Conservation (phyloP, 2,329 filamentous ascomycete species). For the Trichoderma atroviride region DNA sequence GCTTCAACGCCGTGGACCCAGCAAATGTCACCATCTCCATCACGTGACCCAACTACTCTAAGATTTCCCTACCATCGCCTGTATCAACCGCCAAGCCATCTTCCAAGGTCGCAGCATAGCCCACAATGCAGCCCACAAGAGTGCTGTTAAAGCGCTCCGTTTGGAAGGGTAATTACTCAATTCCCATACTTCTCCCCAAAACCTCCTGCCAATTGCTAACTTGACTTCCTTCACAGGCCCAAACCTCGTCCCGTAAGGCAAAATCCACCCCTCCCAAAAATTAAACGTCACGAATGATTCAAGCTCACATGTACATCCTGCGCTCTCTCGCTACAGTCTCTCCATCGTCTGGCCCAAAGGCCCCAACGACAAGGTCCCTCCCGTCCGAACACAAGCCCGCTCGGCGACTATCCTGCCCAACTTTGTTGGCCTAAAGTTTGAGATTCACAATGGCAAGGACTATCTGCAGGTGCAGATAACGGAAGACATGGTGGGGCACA, state of each 20-base stretch:
- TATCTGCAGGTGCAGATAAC: slow-evolving; percentile 84
- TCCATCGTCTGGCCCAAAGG: slow-evolving; percentile 65
- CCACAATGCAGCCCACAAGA: slow-evolving; percentile 69
- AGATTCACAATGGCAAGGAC: slow-evolving; percentile 87
- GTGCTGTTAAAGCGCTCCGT: slow-evolving; percentile 74
- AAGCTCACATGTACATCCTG: slow-evolving; percentile 19
- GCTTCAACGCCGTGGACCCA: background rate
- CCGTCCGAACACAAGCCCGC: slow-evolving; percentile 85
- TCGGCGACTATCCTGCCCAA: slow-evolving; percentile 88
- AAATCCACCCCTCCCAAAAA: background rate
- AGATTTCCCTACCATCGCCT: slow-evolving; percentile 21
- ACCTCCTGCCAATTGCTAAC: background rate
- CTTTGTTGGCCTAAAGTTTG: slow-evolving; percentile 87
- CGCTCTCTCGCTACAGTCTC: slow-evolving; percentile 46
- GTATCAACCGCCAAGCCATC: background rate
- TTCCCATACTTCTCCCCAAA: background rate
- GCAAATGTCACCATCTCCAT: slow-evolving; percentile 8
- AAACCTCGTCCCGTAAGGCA: slow-evolving; percentile 56
- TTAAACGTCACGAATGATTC: background rate
- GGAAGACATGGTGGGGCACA: slow-evolving; percentile 95
- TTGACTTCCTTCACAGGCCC: slow-evolving; percentile 45
- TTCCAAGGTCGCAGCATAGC: slow-evolving; percentile 5
- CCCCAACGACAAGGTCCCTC: slow-evolving; percentile 64
- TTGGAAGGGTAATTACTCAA: slow-evolving; percentile 72
- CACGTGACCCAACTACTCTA: slow-evolving; percentile 18